These are phyloP conservation scores for Suhomyces guaymorum DNA, from an alignment of 1,139 yeast species.

Conservation along the genomic window DNA sequence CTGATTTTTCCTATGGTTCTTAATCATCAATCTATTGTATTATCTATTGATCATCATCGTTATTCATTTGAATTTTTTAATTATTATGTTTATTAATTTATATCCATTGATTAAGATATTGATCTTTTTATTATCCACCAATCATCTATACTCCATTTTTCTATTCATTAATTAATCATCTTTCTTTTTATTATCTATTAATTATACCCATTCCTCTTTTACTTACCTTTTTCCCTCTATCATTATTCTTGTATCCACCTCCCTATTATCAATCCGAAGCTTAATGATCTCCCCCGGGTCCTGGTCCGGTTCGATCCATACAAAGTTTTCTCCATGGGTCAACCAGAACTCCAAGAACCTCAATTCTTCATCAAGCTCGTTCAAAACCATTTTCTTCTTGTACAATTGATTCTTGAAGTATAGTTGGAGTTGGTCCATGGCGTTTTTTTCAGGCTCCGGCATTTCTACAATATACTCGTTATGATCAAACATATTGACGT, in stretches of 20 bases:
- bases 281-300: slow-evolving; percentile 58
- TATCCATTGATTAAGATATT: too few species aligned
- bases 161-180: too few species aligned
- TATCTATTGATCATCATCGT: too few species aligned
- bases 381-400: slow-evolving; percentile 32
- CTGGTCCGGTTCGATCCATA: slow-evolving; percentile 79
- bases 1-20: too few species aligned
- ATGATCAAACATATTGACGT: slow-evolving; percentile 21
- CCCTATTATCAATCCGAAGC: slow-evolving; percentile 9
- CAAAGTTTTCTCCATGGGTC: slow-evolving; percentile 47
- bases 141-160: too few species aligned
- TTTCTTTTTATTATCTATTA: too few species aligned
- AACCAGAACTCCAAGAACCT: slow-evolving; percentile 41
- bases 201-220: not conserved
- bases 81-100: too few species aligned
- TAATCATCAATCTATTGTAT: too few species aligned
- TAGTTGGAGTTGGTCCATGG: slow-evolving; percentile 18
- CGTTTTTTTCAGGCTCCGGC: slow-evolving; percentile 18
- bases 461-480: slow-evolving; percentile 33
- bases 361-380: slow-evolving; percentile 38
- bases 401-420: slow-evolving; percentile 29
- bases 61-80: too few species aligned
- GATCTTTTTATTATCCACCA: too few species aligned
- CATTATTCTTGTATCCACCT: not conserved
- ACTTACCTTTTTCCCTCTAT: not conserved